Evolutionary conservation across 2,329 filamentous ascomycete genomes (phyloP).

Genomic region (Arachnopeziza araneosa): DNA sequence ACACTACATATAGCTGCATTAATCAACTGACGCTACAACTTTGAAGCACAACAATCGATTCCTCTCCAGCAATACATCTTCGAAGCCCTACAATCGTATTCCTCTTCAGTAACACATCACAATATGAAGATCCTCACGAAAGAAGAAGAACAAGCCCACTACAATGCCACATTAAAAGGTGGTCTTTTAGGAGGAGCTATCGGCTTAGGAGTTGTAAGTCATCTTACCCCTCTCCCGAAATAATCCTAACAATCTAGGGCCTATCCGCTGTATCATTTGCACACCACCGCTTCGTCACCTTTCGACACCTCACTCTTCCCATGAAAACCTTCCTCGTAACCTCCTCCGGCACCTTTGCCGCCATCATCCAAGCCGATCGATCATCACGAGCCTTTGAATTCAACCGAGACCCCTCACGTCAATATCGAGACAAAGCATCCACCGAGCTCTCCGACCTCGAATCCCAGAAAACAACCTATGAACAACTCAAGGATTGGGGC

Average conservation of each 20-base stretch:
- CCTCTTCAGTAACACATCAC: background rate
- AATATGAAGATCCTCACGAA: slow-evolving; percentile 92
- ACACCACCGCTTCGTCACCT: slow-evolving; percentile 62
- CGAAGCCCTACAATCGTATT: too few relatives aligned
- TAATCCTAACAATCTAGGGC: slow-evolving; percentile 16
- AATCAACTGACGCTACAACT: too few relatives aligned
- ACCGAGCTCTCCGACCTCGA: slow-evolving; percentile 13
- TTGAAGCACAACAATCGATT: too few relatives aligned
- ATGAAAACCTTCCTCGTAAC: slow-evolving; percentile 88
- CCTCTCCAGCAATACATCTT: too few relatives aligned
- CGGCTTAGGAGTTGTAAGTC: slow-evolving; percentile 65
- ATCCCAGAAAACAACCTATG: slow-evolving; percentile 42
- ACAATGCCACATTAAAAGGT: slow-evolving; percentile 72
- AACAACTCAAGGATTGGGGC: slow-evolving; percentile 68
- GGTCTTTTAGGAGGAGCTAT: slow-evolving; percentile 66
- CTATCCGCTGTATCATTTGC: slow-evolving; percentile 60
- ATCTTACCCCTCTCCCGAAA: background rate
- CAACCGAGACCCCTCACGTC: slow-evolving; percentile 31
- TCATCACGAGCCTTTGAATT: slow-evolving; percentile 66
- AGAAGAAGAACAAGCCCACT: slow-evolving; percentile 86
- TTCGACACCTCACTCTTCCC: slow-evolving; percentile 77
- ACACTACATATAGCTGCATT: too few relatives aligned
- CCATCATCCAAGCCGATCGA: slow-evolving; percentile 82
- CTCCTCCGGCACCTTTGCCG: slow-evolving; percentile 74
- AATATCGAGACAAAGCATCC: slow-evolving; percentile 33